phyloP scores from a whole-genome alignment of 805 yeast species.

The Teunomyces gatunensis region DNA sequence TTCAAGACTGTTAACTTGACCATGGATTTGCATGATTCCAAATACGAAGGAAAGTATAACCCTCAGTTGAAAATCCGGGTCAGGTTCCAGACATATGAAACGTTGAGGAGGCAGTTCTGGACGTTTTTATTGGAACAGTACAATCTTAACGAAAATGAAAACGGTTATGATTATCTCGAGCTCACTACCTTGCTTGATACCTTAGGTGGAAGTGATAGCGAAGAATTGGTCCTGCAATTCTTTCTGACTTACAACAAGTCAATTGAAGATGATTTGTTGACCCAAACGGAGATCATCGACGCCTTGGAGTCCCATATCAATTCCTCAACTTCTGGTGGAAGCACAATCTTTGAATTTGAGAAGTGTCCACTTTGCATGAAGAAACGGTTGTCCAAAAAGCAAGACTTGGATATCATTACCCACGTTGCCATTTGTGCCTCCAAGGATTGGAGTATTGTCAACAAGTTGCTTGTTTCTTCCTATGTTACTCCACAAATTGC shows the following conservation, averaged over 20 bases:
- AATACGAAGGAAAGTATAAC: conserved; percentile 35
- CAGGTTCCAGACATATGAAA: conserved; percentile 64
- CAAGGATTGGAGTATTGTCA: conserved; percentile 69
- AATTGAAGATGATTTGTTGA: conserved; percentile 55
- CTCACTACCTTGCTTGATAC: conserved; percentile 62
- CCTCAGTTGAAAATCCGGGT: conserved; percentile 62
- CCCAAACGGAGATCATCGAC: conserved; percentile 44
- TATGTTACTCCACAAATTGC: conserved; percentile 83
- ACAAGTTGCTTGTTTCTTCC: conserved; percentile 58
- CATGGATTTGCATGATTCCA: conserved; percentile 28
- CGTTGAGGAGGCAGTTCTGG: conserved; percentile 71
- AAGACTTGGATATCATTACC: conserved; percentile 69
- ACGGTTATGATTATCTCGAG: conserved; percentile 55
- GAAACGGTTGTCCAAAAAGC: conserved; percentile 50
- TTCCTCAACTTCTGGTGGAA: conserved; percentile 12
- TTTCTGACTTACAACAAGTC: conserved; percentile 45
- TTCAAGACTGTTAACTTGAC: conserved; percentile 42
- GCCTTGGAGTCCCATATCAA: conserved; percentile 43
- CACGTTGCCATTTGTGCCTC: conserved; percentile 87
- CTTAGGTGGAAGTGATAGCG: conserved; percentile 51
- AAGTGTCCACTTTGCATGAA: conserved; percentile 80
- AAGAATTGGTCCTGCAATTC: conserved; percentile 53
- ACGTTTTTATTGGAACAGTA: conserved; percentile 54
- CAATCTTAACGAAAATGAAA: conserved; percentile 38
- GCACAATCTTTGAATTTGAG: conserved; percentile 55